Evolutionary conservation across 352 stramenopile species (phyloP).

Genomic region (Pythium dissimile): DNA sequence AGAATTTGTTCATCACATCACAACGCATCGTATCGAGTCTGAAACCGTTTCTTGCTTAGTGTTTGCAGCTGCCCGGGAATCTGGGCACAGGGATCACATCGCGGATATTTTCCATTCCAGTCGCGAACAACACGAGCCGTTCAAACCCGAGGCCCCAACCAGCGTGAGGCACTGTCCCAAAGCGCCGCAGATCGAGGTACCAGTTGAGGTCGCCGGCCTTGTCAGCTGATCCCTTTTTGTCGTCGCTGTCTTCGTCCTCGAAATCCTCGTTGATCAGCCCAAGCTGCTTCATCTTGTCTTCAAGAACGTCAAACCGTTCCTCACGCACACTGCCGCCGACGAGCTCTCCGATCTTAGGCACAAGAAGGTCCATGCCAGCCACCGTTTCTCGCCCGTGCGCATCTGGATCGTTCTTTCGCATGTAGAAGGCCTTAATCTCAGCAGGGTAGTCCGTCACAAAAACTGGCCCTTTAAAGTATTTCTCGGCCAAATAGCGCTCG

Average conservation of each 20-base stretch:
- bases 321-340: slow-evolving; percentile 96
- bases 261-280: slow-evolving; percentile 50
- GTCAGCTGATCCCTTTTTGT: neutral
- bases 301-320: slow-evolving; percentile 90
- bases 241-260: slow-evolving; percentile 58
- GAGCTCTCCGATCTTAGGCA: slow-evolving; percentile 96
- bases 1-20: too few species aligned
- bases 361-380: slow-evolving; percentile 96
- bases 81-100: slow-evolving; percentile 97
- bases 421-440: slow-evolving; percentile 99
- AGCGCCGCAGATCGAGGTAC: slow-evolving; percentile 98
- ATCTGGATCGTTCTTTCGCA: slow-evolving; percentile 93
- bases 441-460: slow-evolving; percentile 99
- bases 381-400: slow-evolving; percentile 89
- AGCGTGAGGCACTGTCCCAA: slow-evolving; percentile 95
- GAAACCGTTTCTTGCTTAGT: slow-evolving; percentile 16
- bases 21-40: neutral
- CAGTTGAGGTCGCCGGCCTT: slow-evolving; percentile 82
- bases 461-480: slow-evolving; percentile 67
- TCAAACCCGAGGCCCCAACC: slow-evolving; percentile 99
- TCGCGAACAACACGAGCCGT: slow-evolving; percentile 96
- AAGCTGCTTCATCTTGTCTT: slow-evolving; percentile 59
- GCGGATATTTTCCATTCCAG: slow-evolving; percentile 98
- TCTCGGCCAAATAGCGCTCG: slow-evolving; percentile 94
- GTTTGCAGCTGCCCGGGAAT: slow-evolving; percentile 92